phyloP scores from a whole-genome alignment of 495 filamentous ascomycete species.

The Lasiosphaeris hirsuta region DNA sequence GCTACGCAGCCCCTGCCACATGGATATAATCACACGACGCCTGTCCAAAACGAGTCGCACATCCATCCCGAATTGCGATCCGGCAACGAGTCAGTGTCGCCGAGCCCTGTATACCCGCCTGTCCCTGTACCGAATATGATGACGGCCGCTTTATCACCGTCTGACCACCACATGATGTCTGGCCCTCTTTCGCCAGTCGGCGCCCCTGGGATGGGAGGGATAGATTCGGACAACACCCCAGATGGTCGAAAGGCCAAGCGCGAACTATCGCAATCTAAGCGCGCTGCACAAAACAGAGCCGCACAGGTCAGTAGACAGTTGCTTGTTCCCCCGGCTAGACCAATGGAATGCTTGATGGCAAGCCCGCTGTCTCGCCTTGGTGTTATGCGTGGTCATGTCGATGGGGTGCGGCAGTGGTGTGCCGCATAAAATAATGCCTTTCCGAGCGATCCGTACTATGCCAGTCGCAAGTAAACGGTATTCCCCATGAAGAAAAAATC shows the following conservation, averaged over 20 bases:
- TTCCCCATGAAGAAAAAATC: neutral
- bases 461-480: no score
- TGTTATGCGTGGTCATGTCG: neutral
- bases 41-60: constrained; percentile 25
- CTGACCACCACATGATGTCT: constrained; percentile 22
- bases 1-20: constrained; percentile 25
- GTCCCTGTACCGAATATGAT: constrained; percentile 34
- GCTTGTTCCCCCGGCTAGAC: neutral
- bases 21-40: constrained; percentile 31
- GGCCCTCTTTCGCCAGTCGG: constrained; percentile 17
- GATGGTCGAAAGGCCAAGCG: constrained; percentile 61
- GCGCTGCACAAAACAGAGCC: constrained; percentile 93
- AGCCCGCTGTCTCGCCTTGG: neutral
- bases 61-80: constrained; percentile 35
- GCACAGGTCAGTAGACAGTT: constrained; percentile 67
- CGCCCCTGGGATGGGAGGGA: constrained; percentile 7
- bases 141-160: constrained; percentile 23
- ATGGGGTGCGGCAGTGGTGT: no score
- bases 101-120: constrained; percentile 19
- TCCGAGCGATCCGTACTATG: no score
- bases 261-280: constrained; percentile 90
- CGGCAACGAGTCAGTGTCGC: constrained; percentile 21
- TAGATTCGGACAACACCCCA: constrained; percentile 20
- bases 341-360: neutral
- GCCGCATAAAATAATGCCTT: no score